Base-by-base conservation (phyloP, 1,284 basidiomycete species). In the Schizophyllum commune region DNA sequence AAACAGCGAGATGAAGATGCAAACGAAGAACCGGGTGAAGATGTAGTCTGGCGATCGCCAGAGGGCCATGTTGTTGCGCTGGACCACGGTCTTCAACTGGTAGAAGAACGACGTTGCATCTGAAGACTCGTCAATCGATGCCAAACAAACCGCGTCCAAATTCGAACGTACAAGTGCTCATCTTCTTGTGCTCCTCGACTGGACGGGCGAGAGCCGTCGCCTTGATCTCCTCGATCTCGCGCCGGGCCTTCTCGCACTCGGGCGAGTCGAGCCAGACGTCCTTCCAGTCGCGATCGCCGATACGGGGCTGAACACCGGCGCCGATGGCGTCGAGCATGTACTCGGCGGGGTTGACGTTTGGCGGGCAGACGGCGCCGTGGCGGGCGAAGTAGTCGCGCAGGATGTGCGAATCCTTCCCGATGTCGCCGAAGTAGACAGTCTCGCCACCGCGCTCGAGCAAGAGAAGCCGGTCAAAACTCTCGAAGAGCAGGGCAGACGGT, bases 11-110 rank as follows among this genome's bases (percentile, higher is more conserved):
- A 96, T 89, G 69, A 89, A 84, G 6, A 80, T 77, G 65, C 89
- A 87, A 5, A 89, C 83, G 73, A 94, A 93, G 55, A 95, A 77
- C 58, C 94, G 85, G 56, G 87, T 94, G 77, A 90, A 92, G 61
- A 85, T 83, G 70, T 93, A 94, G 65, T 94, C 85, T 0, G 91
- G 86, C 15, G 86, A 92, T 61, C 94, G 80, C 90, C 91, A 96
- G 33, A 94, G 79, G 1, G 91, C 86, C 22, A 80, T 71, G 70
- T 88, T 87, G 70, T 94, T 94, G 58, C 95, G 81, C 39, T 77
- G 65, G 15, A 89, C 80, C 58, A 96, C 92, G 5, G 82, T 80
- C 71, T 83, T 82, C 67, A 97, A 77, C 74, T 98, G 95, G 70
- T 87, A 89, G 63, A 78, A 71, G 77, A 93, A 90, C 0, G 88